A percentile compares a stretch with the other conserved stretches of the same genome.
Evolutionary conservation across 2,329 filamentous ascomycete genomes (phyloP).

Genomic region (Ophiobolus disseminans): DNA sequence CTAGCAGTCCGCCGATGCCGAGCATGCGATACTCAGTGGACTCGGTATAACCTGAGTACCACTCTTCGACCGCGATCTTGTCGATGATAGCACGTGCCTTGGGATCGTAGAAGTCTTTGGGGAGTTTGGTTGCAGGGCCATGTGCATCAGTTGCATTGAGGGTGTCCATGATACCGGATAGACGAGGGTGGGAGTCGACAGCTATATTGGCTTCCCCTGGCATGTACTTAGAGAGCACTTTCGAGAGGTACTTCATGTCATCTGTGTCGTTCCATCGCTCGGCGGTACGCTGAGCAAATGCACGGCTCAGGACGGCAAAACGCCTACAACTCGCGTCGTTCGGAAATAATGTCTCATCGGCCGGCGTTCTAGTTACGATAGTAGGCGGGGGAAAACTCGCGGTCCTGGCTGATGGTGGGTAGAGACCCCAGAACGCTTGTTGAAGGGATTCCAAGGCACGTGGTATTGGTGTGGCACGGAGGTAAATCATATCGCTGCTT

Average conservation of each 20-base stretch:
- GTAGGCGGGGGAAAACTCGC: conserved; percentile 53
- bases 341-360: conserved; percentile 59
- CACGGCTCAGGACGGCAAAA: conserved; percentile 56
- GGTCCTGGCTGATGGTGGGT: conserved; percentile 52
- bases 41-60: conserved; percentile 88
- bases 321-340: conserved; percentile 58
- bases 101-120: conserved; percentile 84
- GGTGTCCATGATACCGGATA: conserved; percentile 93
- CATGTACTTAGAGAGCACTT: conserved; percentile 84
- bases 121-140: conserved; percentile 77
- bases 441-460: conserved; percentile 59
- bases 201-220: conserved; percentile 72
- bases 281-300: conserved; percentile 57
- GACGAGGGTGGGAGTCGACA: conserved; percentile 81
- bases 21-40: conserved; percentile 85
- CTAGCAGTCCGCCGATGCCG: conserved; percentile 84
- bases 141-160: conserved; percentile 90
- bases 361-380: conserved; percentile 54
- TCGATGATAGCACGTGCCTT: conserved; percentile 74
- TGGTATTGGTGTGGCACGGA: conserved; percentile 58
- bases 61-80: conserved; percentile 83
- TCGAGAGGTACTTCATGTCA: conserved; percentile 85
- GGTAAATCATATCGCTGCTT: conserved; percentile 53
- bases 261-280: conserved; percentile 63
- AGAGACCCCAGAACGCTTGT: conserved; percentile 58